Evolutionary conservation across 768 basidiomycete genomes (phyloP).

Genomic region (Termitomyces sp.): DNA sequence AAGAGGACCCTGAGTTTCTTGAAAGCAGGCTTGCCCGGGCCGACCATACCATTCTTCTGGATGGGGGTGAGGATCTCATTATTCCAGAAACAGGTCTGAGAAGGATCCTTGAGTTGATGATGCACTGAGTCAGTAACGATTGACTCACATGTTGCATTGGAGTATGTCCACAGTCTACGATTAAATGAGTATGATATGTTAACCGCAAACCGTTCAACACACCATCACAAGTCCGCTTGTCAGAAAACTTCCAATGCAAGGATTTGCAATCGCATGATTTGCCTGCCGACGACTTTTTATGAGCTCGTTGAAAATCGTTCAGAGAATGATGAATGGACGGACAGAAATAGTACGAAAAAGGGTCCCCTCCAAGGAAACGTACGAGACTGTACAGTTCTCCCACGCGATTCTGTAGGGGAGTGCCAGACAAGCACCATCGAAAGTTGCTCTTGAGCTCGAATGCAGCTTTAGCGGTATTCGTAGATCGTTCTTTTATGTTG

Average conservation of each 20-base stretch:
- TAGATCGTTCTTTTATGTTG: slow-evolving; percentile 93
- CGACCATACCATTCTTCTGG: slow-evolving; percentile 81
- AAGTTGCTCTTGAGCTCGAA: slow-evolving; percentile 81
- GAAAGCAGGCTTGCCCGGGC: slow-evolving; percentile 79
- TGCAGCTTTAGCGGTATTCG: slow-evolving; percentile 95
- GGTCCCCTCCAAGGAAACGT: slow-evolving; percentile 89
- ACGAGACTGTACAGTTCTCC: slow-evolving; percentile 96
- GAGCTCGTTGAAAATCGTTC: neutral
- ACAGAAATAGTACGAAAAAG: slow-evolving; percentile 92
- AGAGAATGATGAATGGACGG: slow-evolving; percentile 16
- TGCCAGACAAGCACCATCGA: slow-evolving; percentile 95
- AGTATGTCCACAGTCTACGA: slow-evolving; percentile 72
- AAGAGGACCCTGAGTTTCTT: slow-evolving; percentile 88
- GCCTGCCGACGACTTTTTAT: slow-evolving; percentile 36
- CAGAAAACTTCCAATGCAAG: slow-evolving; percentile 88
- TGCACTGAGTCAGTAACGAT: neutral
- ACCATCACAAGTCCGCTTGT: slow-evolving; percentile 85
- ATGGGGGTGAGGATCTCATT: slow-evolving; percentile 95
- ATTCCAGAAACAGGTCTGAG: slow-evolving; percentile 92
- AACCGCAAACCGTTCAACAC: slow-evolving; percentile 14
- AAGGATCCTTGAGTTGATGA: slow-evolving; percentile 4
- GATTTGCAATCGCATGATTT: slow-evolving; percentile 93
- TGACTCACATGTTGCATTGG: slow-evolving; percentile 75
- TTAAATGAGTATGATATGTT: neutral
- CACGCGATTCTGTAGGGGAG: slow-evolving; percentile 96